Evolutionary conservation across 495 filamentous ascomycete genomes (phyloP).

Genomic region (Penicillium flavigenum): DNA sequence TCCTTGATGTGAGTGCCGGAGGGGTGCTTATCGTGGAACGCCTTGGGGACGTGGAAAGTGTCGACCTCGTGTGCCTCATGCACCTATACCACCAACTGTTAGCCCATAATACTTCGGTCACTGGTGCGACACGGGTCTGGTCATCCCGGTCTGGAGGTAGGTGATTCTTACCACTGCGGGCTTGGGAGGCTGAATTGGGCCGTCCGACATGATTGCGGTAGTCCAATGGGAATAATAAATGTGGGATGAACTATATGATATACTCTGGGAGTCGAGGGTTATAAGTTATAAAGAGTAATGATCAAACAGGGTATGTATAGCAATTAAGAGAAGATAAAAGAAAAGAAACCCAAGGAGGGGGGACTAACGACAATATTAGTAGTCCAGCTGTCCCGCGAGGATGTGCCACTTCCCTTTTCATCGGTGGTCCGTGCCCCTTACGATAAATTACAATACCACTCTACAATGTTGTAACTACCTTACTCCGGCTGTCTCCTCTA

Average conservation of each 20-base stretch:
- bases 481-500: not conserved
- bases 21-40: conserved; percentile 68
- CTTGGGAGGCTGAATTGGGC: conserved; percentile 50
- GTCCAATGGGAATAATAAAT: conserved; percentile 9
- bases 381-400: conserved; percentile 1
- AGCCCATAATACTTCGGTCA: not conserved
- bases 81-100: conserved; percentile 29
- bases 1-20: conserved; percentile 63
- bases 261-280: not conserved
- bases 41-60: conserved; percentile 70
- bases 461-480: no score
- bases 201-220: conserved; percentile 63
- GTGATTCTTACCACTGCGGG: conserved; percentile 60
- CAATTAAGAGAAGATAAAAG: not conserved
- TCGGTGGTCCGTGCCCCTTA: conserved; percentile 6
- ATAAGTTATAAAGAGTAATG: not conserved
- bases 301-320: not conserved
- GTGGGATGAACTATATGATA: not conserved
- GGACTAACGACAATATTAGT: conserved; percentile 1
- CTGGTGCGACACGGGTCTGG: not conserved
- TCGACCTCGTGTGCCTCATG: conserved; percentile 82
- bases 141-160: not conserved
- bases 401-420: conserved; percentile 7
- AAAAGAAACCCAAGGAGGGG: not conserved
- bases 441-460: conserved; percentile 1